Conservation (phyloP, 2,329 filamentous ascomycete species). For the Ophiostoma tasmaniense region DNA sequence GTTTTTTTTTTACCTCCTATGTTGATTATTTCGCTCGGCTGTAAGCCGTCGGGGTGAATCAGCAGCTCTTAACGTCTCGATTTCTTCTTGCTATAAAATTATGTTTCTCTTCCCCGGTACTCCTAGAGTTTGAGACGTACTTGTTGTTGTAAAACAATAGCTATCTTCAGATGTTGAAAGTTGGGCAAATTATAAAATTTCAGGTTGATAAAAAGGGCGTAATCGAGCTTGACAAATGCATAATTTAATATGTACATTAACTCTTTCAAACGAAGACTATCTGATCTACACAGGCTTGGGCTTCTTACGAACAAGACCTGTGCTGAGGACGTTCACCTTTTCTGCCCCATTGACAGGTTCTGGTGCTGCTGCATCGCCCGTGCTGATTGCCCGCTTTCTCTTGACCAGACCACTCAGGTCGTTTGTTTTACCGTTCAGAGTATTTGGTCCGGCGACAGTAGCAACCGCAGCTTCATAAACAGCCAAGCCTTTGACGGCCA, state of each 20-base stretch:
- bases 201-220: too few relatives aligned
- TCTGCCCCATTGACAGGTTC: not conserved
- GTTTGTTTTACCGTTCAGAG: constrained; percentile 26
- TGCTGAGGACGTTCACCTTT: constrained; percentile 29
- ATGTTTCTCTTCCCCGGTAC: too few relatives aligned
- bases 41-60: too few relatives aligned
- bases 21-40: too few relatives aligned
- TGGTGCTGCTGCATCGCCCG: not conserved
- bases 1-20: too few relatives aligned
- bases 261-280: not conserved
- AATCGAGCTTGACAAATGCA: not conserved
- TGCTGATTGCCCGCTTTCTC: constrained; percentile 22
- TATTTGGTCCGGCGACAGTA: constrained; percentile 1
- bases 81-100: too few relatives aligned
- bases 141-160: too few relatives aligned
- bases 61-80: too few relatives aligned
- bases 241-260: too few relatives aligned
- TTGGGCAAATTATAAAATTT: too few relatives aligned
- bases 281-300: constrained; percentile 32
- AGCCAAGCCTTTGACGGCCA: constrained; percentile 39
- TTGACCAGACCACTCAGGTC: constrained; percentile 42
- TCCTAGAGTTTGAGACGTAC: too few relatives aligned
- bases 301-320: constrained; percentile 45
- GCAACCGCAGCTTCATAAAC: constrained; percentile 19
- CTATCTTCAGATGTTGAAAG: too few relatives aligned